A percentile compares a stretch with the other conserved stretches of the same genome.
These are phyloP conservation scores for Ilex asprella DNA, from an alignment of 257 asterid genomes.

Conservation along the genomic window DNA sequence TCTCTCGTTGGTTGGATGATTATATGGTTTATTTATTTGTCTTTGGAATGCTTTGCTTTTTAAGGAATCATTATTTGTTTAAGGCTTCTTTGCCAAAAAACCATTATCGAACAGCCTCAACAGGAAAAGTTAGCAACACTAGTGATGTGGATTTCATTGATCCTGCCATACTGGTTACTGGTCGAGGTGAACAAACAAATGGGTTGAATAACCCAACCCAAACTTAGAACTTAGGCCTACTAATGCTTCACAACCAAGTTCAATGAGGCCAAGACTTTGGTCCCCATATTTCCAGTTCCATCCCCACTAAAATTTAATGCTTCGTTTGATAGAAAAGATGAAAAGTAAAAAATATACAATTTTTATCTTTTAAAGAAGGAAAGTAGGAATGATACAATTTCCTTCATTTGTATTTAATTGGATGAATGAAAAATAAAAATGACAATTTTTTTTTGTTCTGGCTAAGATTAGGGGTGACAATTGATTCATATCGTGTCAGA, in stretches of 20 bases:
- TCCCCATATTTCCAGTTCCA: neutral
- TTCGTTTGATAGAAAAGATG: too few species aligned
- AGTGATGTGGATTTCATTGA: constrained; percentile 40
- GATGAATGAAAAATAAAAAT: too few species aligned
- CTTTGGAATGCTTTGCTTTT: neutral
- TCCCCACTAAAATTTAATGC: too few species aligned
- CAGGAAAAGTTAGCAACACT: constrained; percentile 27
- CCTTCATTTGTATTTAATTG: too few species aligned
- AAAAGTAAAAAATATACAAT: too few species aligned
- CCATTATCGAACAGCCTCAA: constrained; percentile 32
- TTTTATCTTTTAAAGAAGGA: too few species aligned
- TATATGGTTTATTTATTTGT: too few species aligned
- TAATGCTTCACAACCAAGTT: constrained; percentile 22
- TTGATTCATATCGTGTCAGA: too few species aligned
- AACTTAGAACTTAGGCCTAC: constrained; percentile 34
- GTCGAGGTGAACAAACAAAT: constrained; percentile 33
- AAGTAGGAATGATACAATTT: too few species aligned
- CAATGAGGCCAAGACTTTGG: constrained; percentile 54
- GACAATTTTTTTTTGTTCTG: too few species aligned
- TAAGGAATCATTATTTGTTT: constrained; percentile 43
- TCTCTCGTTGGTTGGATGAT: too few species aligned
- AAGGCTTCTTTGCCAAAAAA: constrained; percentile 35
- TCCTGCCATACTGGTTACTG: constrained; percentile 43
- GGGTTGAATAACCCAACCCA: constrained; percentile 24
- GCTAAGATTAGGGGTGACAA: too few species aligned